Conservation (phyloP, 2,329 filamentous ascomycete genomes). For the Colletotrichum truncatum region DNA sequence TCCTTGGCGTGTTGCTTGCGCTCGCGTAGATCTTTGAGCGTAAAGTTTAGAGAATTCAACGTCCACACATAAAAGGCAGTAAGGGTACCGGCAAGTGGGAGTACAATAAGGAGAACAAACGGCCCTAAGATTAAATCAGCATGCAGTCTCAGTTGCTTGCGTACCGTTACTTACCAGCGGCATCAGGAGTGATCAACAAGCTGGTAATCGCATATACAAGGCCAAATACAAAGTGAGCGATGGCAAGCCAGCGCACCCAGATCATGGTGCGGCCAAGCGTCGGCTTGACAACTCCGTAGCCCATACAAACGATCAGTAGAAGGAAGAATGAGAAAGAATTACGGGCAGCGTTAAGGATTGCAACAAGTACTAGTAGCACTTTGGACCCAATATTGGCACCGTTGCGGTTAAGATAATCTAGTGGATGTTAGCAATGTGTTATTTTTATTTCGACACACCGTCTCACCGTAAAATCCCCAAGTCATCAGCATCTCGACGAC, state of each 20-base stretch:
- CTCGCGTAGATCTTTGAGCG: constrained; percentile 94
- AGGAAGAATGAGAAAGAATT: constrained; percentile 99
- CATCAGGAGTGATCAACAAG: constrained; percentile 88
- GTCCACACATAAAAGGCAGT: constrained; percentile 99
- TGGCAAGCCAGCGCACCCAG: constrained; percentile 88
- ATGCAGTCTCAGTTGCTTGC: neutral
- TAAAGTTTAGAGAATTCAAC: constrained; percentile 91
- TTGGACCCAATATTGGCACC: constrained; percentile 86
- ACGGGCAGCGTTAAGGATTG: constrained; percentile 88
- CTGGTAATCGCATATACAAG: constrained; percentile 92
- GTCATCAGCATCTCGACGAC: constrained; percentile 98
- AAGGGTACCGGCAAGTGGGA: constrained; percentile 89
- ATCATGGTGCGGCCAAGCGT: constrained; percentile 94
- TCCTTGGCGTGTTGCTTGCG: constrained; percentile 95
- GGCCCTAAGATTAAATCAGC: constrained; percentile 64
- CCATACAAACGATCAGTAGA: constrained; percentile 98
- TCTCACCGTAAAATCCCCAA: constrained; percentile 91
- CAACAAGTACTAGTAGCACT: constrained; percentile 89
- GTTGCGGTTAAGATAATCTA: constrained; percentile 91
- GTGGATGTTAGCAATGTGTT: constrained; percentile 42
- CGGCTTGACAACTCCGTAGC: constrained; percentile 96
- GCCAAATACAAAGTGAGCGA: constrained; percentile 94
- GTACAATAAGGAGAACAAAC: constrained; percentile 89
- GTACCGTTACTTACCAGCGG: constrained; percentile 64
- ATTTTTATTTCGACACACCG: neutral